Evolutionary conservation across 2,329 filamentous ascomycete species (phyloP).

Genomic region (Stemphylium lycopersici): DNA sequence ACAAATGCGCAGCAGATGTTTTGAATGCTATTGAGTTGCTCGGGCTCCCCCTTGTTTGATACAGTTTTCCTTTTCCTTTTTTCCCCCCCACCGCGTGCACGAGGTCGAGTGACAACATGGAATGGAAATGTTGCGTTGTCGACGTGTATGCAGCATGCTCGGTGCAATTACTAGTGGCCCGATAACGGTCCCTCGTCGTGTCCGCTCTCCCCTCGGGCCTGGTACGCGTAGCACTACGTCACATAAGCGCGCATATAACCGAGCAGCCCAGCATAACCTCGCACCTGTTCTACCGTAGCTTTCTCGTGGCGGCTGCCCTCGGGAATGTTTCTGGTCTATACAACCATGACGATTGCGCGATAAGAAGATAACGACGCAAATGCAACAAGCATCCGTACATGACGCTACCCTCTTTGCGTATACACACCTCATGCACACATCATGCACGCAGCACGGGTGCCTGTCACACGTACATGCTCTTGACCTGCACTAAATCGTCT

Average conservation of each 20-base stretch:
- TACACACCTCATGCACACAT: not conserved
- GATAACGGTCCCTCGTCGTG: not conserved
- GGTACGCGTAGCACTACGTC: not conserved
- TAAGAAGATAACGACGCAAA: not conserved
- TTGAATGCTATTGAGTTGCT: not conserved
- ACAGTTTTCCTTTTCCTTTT: not conserved
- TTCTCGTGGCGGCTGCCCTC: not conserved
- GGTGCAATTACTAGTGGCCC: not conserved
- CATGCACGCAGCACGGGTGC: conserved; percentile 8
- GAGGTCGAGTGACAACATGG: not conserved
- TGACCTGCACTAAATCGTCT: conserved; percentile 10
- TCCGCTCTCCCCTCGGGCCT: not conserved
- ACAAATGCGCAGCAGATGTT: not conserved
- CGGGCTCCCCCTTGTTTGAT: not conserved
- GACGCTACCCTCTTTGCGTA: not conserved
- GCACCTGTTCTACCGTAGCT: not conserved
- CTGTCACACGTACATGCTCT: conserved; percentile 21
- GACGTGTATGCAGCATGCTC: not conserved
- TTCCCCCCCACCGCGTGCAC: too few species aligned
- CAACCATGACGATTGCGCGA: not conserved
- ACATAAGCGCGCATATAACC: not conserved
- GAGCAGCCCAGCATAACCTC: not conserved
- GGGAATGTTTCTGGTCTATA: not conserved
- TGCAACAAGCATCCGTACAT: not conserved
- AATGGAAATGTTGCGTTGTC: not conserved